phyloP scores from a whole-genome alignment of 2,329 filamentous ascomycete genomes.

The Nigrospora oryzae region DNA sequence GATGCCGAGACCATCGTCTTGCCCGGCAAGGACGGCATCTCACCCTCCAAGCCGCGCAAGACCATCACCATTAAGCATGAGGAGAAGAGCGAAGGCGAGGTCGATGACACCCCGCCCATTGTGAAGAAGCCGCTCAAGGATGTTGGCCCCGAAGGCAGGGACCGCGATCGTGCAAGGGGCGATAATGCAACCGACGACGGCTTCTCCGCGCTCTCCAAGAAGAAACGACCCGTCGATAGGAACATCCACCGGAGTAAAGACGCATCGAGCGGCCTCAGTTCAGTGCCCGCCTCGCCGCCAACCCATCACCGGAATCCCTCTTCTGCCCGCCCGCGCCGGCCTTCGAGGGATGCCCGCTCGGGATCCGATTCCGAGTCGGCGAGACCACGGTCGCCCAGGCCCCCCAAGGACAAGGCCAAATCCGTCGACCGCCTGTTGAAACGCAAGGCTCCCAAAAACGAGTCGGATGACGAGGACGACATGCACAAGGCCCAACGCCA shows the following conservation, averaged over 20 bases:
- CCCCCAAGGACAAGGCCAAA: conserved; percentile 38
- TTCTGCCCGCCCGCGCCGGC: conserved; percentile 19
- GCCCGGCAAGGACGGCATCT: conserved; percentile 55
- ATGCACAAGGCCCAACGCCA: conserved; percentile 44
- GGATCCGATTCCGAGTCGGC: conserved; percentile 49
- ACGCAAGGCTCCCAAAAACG: conserved; percentile 42
- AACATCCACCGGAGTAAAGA: conserved; percentile 31
- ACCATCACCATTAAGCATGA: conserved; percentile 58
- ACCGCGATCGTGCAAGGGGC: neutral
- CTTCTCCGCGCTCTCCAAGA: conserved; percentile 20
- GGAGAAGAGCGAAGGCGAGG: conserved; percentile 50
- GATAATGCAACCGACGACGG: neutral
- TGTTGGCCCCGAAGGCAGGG: neutral
- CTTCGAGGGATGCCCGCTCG: conserved; percentile 29
- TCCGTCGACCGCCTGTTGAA: conserved; percentile 40
- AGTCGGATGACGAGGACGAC: conserved; percentile 51
- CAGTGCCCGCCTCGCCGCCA: conserved; percentile 47
- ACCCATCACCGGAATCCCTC: conserved; percentile 20
- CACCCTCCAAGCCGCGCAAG: conserved; percentile 55
- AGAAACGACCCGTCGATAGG: conserved; percentile 25
- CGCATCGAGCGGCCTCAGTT: conserved; percentile 48
- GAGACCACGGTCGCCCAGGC: conserved; percentile 34
- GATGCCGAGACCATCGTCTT: conserved; percentile 67
- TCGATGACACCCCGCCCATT: conserved; percentile 22
- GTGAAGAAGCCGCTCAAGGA: conserved; percentile 27